These are phyloP conservation scores for Mycosphaerella sp. DNA, from an alignment of 2,329 filamentous ascomycete species.

Conservation along the genomic window DNA sequence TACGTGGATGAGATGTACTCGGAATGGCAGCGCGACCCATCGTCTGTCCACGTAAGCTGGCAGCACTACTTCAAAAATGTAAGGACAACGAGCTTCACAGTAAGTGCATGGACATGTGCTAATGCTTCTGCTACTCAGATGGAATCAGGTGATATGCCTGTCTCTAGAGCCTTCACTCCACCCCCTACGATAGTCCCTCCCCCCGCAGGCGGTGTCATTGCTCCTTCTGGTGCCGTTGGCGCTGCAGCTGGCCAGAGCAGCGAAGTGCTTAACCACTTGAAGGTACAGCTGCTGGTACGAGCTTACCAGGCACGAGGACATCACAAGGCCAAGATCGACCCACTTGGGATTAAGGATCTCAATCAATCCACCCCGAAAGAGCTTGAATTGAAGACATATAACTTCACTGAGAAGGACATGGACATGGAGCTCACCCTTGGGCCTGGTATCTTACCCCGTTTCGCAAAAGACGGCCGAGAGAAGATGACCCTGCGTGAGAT, in stretches of 20 bases:
- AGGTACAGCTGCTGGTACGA: constrained; percentile 93
- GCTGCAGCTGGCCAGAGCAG: constrained; percentile 62
- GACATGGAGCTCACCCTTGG: constrained; percentile 88
- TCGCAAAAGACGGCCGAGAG: constrained; percentile 78
- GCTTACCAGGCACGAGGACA: constrained; percentile 97
- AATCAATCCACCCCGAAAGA: constrained; percentile 60
- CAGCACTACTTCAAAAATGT: constrained; percentile 95
- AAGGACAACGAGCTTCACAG: neutral
- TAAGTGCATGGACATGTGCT: neutral
- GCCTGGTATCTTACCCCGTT: constrained; percentile 89
- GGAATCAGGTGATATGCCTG: constrained; percentile 96
- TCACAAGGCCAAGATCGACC: constrained; percentile 97
- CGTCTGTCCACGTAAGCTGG: constrained; percentile 96
- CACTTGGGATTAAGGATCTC: constrained; percentile 74
- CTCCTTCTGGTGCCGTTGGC: constrained; percentile 62
- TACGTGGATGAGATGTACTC: constrained; percentile 99
- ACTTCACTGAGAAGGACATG: constrained; percentile 89
- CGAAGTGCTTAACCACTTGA: constrained; percentile 91
- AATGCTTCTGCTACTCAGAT: constrained; percentile 44
- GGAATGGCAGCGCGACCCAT: constrained; percentile 90
- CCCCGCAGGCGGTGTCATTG: constrained; percentile 70
- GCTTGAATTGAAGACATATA: constrained; percentile 86
- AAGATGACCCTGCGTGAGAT: constrained; percentile 98
- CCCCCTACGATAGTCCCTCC: constrained; percentile 85
- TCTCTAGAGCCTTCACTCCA: constrained; percentile 93